Conservation (phyloP, 441 rosid genomes). For the Rhodomyrtus psidioides region DNA sequence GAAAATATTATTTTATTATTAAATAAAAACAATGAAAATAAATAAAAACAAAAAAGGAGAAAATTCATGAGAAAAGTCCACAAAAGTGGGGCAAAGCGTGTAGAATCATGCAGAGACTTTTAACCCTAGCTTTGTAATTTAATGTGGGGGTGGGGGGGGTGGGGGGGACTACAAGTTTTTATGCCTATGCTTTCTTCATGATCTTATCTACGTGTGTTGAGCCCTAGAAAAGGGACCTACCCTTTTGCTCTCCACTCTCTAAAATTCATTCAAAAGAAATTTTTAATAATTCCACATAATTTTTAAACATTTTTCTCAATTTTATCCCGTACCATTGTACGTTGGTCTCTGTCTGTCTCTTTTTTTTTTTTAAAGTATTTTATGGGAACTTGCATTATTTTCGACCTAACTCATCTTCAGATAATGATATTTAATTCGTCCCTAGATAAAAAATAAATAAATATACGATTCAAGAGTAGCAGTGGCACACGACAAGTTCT, state of each 20-base stretch:
- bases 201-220: not conserved
- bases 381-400: slow-evolving; percentile 17
- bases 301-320: not conserved
- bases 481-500: slow-evolving; percentile 20
- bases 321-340: not conserved
- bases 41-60: not conserved
- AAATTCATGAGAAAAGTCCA: slow-evolving; percentile 14
- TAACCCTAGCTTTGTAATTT: not conserved
- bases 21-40: not conserved
- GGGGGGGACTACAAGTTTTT: not conserved
- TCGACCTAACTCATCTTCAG: slow-evolving; percentile 27
- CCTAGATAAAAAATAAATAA: not conserved
- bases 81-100: slow-evolving; percentile 35
- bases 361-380: not conserved
- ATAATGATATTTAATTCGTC: slow-evolving; percentile 7
- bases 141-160: not conserved
- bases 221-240: not conserved
- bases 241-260: not conserved
- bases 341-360: too few species aligned
- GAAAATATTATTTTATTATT: not conserved
- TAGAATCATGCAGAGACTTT: slow-evolving; percentile 26
- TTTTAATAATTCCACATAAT: not conserved
- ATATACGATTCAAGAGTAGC: not conserved
- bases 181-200: not conserved
- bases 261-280: not conserved